Conservation (phyloP, 768 basidiomycete species). For the Rhizopogon vinicolor region DNA sequence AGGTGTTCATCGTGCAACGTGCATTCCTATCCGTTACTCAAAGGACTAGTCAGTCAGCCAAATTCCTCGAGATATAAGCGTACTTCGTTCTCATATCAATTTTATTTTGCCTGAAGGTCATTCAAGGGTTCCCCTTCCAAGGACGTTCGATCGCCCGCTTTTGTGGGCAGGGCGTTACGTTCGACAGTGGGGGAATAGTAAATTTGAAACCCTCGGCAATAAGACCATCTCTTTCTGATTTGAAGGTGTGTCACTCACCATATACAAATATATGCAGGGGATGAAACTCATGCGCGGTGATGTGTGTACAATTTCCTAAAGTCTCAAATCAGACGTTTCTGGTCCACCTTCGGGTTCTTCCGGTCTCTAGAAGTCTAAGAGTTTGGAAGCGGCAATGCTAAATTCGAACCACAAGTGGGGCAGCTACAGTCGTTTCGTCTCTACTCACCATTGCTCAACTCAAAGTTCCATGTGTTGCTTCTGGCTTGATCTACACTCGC, state of each 20-base stretch:
- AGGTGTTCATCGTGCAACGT: slow-evolving; percentile 11
- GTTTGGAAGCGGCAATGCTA: too few relatives aligned
- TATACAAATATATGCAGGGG: slow-evolving; percentile 32
- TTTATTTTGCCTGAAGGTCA: slow-evolving; percentile 30
- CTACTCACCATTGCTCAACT: slow-evolving; percentile 79
- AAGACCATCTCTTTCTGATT: slow-evolving; percentile 18
- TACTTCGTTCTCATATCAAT: background rate
- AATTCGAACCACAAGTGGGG: slow-evolving; percentile 47
- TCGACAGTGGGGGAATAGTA: slow-evolving; percentile 79
- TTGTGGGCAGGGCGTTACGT: slow-evolving; percentile 88
- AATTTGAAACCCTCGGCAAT: slow-evolving; percentile 75
- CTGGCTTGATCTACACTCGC: too few relatives aligned
- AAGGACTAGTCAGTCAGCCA: slow-evolving; percentile 79
- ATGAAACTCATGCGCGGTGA: slow-evolving; percentile 88
- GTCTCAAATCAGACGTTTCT: too few relatives aligned
- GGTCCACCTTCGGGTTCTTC: too few relatives aligned
- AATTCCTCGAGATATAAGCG: slow-evolving; percentile 77
- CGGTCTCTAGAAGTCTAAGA: too few relatives aligned
- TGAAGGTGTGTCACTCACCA: background rate
- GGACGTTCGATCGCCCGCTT: slow-evolving; percentile 56
- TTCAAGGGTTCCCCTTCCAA: slow-evolving; percentile 61
- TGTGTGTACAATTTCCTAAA: slow-evolving; percentile 52
- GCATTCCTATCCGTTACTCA: slow-evolving; percentile 86
- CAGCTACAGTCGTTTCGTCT: slow-evolving; percentile 71
- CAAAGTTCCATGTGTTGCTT: slow-evolving; percentile 56